phyloP scores from a whole-genome alignment of 345 rosid genomes.

The Adansonia digitata region DNA sequence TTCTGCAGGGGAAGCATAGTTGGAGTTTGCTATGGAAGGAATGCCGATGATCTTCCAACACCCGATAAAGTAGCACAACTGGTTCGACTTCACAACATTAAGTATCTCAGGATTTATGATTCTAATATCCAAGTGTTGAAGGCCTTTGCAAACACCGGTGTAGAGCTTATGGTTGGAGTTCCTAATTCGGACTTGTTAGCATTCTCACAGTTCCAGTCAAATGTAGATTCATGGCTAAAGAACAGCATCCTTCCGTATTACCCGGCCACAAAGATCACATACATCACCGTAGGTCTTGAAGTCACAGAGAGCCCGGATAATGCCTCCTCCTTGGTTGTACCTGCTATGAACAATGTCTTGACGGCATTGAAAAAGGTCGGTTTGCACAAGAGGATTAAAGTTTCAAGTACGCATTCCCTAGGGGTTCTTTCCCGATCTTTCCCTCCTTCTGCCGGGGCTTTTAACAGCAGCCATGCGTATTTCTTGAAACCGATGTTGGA shows the following conservation, averaged over 20 bases:
- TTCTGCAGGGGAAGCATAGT: conserved; percentile 61
- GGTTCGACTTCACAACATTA: conserved; percentile 58
- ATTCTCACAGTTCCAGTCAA: conserved; percentile 79
- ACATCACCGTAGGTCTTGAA: conserved; percentile 88
- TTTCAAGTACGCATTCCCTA: conserved; percentile 86
- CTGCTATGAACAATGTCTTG: conserved; percentile 84
- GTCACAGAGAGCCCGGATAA: conserved; percentile 62
- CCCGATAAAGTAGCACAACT: conserved; percentile 64
- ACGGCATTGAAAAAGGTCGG: conserved; percentile 67
- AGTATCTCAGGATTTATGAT: conserved; percentile 82
- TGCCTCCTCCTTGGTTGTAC: conserved; percentile 63
- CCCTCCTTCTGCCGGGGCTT: conserved; percentile 99
- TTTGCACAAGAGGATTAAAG: conserved; percentile 72
- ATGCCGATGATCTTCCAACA: conserved; percentile 95
- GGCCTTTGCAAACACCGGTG: conserved; percentile 79
- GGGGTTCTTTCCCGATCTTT: conserved; percentile 86
- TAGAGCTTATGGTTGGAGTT: conserved; percentile 86
- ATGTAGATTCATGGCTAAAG: conserved; percentile 82
- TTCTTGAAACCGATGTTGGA: conserved; percentile 87
- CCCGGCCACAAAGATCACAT: conserved; percentile 73
- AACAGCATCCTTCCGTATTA: conserved; percentile 86
- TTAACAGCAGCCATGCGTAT: conserved; percentile 68
- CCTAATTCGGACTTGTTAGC: conserved; percentile 74
- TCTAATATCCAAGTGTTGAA: conserved; percentile 81
- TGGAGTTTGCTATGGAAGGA: conserved; percentile 93